Base-by-base conservation (phyloP, 2,329 filamentous ascomycete species). In the Seiridium cupressi region DNA sequence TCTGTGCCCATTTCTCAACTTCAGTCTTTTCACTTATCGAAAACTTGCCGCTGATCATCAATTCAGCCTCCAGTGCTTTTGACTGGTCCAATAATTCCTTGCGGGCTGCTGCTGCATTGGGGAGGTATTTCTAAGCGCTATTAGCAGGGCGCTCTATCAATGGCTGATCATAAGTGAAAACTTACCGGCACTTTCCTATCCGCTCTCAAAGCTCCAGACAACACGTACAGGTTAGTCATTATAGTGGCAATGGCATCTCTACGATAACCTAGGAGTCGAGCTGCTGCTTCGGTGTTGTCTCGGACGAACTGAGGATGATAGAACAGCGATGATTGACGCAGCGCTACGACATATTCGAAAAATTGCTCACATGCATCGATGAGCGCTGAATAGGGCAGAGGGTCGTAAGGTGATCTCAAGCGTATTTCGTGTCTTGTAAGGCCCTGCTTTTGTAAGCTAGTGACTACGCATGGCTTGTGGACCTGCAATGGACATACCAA, bases 381-480 rank as follows among this genome's bases (percentile, higher is more conserved):
- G 5, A 87, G 78, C 11, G 78, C 83, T 2, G 79, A 81, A 68
- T 86, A 86, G 0, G 84, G 83, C 1, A 82, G 70, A 1, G 83
- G 80, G 59, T 87, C 77, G 63, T 87, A 87, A 1, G 82, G 81
- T 1, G 78, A 83, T 31, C 84, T 80, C 42, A 87, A 77, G 2
- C 84, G 82, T 63, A 85, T 79, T 65, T 87, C 84, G 65, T 87
- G 84, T 18, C 81, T 79, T 0, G 84, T 85, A 62, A 87, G 76
- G 42, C 76, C 74, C 77, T 78, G 46, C 2, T 5, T 42, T 13
- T 3, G 32, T 11, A 51, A 51, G 13, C 36, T 34, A 51, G 35
- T 40, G 8, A 35, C 36, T 3, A 6, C 18, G 13, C 36, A 10
- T 2, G n/a, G 35, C 32, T 35, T 5, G 26, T 49, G 2, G 5